A percentile compares a stretch with the other conserved stretches of the same genome.
phyloP scores from a whole-genome alignment of 177 flowering plant genomes.

The Vitis hybrid region DNA sequence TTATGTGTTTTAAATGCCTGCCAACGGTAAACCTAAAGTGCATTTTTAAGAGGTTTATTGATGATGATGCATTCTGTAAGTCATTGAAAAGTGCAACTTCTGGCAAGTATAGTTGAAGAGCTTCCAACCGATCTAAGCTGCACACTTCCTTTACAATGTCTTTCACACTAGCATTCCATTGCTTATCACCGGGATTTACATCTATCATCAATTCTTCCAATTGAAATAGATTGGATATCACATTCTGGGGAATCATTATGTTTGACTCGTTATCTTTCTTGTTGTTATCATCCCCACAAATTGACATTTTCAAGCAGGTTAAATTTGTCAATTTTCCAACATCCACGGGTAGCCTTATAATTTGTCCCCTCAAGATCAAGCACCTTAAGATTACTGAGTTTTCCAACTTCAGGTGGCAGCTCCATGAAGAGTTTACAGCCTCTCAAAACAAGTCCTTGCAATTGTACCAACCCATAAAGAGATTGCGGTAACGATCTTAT shows the following conservation, averaged over 20 bases:
- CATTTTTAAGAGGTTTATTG: too few relatives aligned
- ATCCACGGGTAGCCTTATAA: background rate
- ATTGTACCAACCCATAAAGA: background rate
- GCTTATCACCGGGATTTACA: constrained; percentile 1
- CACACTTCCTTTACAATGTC: constrained; percentile 1
- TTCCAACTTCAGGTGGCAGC: constrained; percentile 1
- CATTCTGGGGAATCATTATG: background rate
- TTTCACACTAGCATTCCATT: background rate
- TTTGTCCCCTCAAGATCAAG: constrained; percentile 15
- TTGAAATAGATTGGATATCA: background rate
- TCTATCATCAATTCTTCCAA: constrained; percentile 7
- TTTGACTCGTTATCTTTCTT: too few relatives aligned
- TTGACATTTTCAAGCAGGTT: too few relatives aligned
- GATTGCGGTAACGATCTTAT: constrained; percentile 1
- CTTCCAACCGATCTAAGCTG: too few relatives aligned
- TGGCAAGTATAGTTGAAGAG: too few relatives aligned
- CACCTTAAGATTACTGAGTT: constrained; percentile 6
- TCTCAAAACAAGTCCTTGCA: background rate
- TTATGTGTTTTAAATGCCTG: too few relatives aligned
- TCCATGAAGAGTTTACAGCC: background rate
- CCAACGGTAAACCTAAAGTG: too few relatives aligned
- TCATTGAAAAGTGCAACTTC: too few relatives aligned
- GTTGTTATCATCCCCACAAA: too few relatives aligned
- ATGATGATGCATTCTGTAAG: too few relatives aligned
- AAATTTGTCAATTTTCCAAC: background rate